These are phyloP conservation scores for Cerrena zonata DNA, from an alignment of 1,284 basidiomycete species.

Conservation along the genomic window DNA sequence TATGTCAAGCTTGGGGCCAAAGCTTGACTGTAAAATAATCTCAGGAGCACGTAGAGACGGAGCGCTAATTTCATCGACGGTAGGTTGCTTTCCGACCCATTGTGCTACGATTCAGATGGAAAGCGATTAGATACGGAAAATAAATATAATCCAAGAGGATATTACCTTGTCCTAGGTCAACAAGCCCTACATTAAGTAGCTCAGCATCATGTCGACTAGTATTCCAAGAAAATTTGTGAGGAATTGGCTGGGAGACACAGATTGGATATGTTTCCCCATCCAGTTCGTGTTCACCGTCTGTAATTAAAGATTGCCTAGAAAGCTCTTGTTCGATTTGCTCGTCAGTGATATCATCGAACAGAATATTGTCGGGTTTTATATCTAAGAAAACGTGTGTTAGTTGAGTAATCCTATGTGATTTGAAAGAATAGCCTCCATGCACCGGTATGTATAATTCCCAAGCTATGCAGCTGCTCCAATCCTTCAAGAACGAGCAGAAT, in stretches of 20 bases:
- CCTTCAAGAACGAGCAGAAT: constrained; percentile 9
- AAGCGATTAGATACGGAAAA: background rate
- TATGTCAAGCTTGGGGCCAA: constrained; percentile 16
- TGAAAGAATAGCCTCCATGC: background rate
- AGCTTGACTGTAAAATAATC: constrained; percentile 13
- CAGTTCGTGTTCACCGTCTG: constrained; percentile 8
- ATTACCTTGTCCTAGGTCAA: constrained; percentile 15
- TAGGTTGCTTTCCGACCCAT: constrained; percentile 14
- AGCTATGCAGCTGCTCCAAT: constrained; percentile 11
- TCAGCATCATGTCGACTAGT: constrained; percentile 11
- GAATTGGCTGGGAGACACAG: constrained; percentile 13
- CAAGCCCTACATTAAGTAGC: constrained; percentile 7
- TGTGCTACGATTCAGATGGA: constrained; percentile 7
- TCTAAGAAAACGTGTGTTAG: constrained; percentile 3
- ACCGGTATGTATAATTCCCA: constrained; percentile 18
- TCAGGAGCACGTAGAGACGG: constrained; percentile 16
- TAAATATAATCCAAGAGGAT: background rate
- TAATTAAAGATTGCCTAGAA: constrained; percentile 1
- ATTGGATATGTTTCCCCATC: constrained; percentile 10
- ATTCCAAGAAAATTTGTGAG: constrained; percentile 7
- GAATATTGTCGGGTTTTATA: constrained; percentile 16
- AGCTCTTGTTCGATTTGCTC: constrained; percentile 6
- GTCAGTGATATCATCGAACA: constrained; percentile 8
- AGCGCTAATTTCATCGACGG: constrained; percentile 10
- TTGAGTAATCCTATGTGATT: background rate